Evolutionary conservation across 2,329 filamentous ascomycete genomes (phyloP).

Genomic region (Huntiella bhutanensis): DNA sequence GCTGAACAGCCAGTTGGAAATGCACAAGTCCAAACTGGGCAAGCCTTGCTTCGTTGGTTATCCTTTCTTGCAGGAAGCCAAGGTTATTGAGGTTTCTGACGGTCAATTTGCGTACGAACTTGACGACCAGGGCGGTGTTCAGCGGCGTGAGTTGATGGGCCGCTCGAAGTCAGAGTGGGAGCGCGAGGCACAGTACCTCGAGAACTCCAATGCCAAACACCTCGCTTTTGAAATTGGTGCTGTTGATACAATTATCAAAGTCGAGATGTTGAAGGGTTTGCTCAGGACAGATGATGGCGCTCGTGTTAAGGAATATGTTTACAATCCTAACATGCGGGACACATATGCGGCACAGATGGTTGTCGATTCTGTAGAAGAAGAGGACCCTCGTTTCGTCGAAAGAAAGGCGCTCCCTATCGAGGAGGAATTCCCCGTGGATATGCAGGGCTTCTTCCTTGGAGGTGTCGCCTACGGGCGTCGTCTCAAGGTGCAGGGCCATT

Average conservation of each 20-base stretch:
- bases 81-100: constrained; percentile 74
- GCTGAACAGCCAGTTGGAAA: constrained; percentile 45
- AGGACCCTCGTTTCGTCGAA: constrained; percentile 86
- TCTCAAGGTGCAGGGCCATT: constrained; percentile 61
- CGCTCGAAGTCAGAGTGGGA: constrained; percentile 66
- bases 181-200: constrained; percentile 67
- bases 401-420: constrained; percentile 71
- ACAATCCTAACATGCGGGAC: constrained; percentile 67
- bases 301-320: constrained; percentile 78
- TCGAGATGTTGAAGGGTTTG: constrained; percentile 85
- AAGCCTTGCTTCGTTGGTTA: constrained; percentile 82
- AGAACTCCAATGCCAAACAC: constrained; percentile 75
- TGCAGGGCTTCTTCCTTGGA: constrained; percentile 80
- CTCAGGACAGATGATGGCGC: constrained; percentile 80
- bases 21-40: constrained; percentile 63
- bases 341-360: constrained; percentile 84
- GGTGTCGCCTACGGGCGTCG: constrained; percentile 86
- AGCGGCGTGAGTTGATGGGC: constrained; percentile 51
- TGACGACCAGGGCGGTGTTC: constrained; percentile 43
- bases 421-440: constrained; percentile 72
- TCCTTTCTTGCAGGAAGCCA: constrained; percentile 86
- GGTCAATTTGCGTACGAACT: constrained; percentile 80
- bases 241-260: constrained; percentile 76
- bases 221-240: constrained; percentile 72
- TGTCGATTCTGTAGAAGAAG: constrained; percentile 76